phyloP scores from a whole-genome alignment of 179 eudicot species.

The Heliamphora pulchella region DNA sequence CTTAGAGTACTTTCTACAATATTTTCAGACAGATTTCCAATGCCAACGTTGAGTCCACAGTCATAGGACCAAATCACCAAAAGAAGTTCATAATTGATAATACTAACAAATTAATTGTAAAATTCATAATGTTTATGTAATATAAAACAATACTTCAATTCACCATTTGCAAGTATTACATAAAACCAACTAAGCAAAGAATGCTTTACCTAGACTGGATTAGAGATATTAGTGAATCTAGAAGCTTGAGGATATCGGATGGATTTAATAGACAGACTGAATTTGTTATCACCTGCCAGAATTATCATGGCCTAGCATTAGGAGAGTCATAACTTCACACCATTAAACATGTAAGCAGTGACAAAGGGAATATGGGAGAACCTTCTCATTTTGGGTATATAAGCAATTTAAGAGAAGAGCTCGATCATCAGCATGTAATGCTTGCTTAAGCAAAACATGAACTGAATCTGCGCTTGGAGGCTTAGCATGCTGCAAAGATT shows the following conservation, averaged over 20 bases:
- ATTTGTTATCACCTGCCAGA: conserved; percentile 62
- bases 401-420: conserved; percentile 64
- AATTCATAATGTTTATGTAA: background rate
- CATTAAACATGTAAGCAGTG: background rate
- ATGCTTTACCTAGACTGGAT: conserved; percentile 58
- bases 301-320: conserved; percentile 1
- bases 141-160: background rate
- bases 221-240: conserved; percentile 55
- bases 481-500: conserved; percentile 23
- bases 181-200: background rate
- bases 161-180: background rate
- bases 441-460: conserved; percentile 75
- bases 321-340: background rate
- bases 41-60: background rate
- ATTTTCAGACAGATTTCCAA: background rate
- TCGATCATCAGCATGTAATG: conserved; percentile 71
- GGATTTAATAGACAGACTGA: conserved; percentile 56
- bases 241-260: conserved; percentile 61
- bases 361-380: conserved; percentile 10
- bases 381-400: conserved; percentile 72
- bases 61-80: background rate
- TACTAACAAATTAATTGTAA: background rate
- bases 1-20: background rate
- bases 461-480: conserved; percentile 85
- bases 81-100: background rate